phyloP scores from a whole-genome alignment of 352 stramenopile genomes.

The Pythium angustatum region DNA sequence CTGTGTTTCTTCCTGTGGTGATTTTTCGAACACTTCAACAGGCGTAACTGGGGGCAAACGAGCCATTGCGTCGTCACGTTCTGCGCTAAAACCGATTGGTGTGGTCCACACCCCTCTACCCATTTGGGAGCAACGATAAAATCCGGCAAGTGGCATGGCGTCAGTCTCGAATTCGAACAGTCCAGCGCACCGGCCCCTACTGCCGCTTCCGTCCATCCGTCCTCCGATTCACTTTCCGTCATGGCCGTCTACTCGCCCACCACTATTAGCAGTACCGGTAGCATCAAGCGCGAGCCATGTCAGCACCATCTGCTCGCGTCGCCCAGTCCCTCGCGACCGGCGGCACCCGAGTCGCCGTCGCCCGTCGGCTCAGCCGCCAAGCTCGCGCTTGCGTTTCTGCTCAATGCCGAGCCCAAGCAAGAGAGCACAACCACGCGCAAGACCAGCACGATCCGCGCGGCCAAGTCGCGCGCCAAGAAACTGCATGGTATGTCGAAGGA shows the following conservation, averaged over 20 bases:
- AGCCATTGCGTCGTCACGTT: not conserved
- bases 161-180: slow-evolving; percentile 19
- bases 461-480: slow-evolving; percentile 20
- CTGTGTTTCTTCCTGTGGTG: not conserved
- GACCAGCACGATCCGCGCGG: slow-evolving; percentile 14
- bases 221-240: too few relatives aligned
- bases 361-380: slow-evolving; percentile 12
- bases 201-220: too few relatives aligned
- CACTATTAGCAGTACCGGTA: too few relatives aligned
- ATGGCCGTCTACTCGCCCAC: not conserved
- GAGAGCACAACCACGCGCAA: slow-evolving; percentile 11
- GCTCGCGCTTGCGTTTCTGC: slow-evolving; percentile 22
- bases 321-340: not conserved
- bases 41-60: too few relatives aligned
- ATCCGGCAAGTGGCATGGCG: not conserved
- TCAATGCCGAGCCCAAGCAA: slow-evolving; percentile 17
- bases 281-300: slow-evolving; percentile 1
- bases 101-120: not conserved
- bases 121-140: not conserved
- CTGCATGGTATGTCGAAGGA: slow-evolving; percentile 22
- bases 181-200: not conserved
- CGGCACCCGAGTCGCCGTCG: slow-evolving; percentile 8
- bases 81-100: slow-evolving; percentile 1
- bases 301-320: not conserved
- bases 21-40: slow-evolving; percentile 16